These are phyloP conservation scores for Monilinia fructicola DNA, from an alignment of 2,329 filamentous ascomycete species.

Conservation along the genomic window DNA sequence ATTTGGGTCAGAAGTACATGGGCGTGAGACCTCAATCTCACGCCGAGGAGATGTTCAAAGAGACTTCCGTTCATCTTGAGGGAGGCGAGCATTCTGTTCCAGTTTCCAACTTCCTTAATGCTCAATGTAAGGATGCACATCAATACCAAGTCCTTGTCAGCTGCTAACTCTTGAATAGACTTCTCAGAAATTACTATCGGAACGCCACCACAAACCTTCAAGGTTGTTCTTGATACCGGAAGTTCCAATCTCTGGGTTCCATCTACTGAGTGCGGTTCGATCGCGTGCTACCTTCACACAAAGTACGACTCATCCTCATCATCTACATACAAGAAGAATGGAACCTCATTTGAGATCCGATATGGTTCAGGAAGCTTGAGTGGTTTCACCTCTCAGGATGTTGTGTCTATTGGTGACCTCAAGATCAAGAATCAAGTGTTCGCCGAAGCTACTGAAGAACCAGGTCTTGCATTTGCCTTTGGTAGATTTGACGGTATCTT, in stretches of 20 bases:
- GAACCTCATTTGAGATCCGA: constrained; percentile 84
- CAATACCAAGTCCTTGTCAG: neutral
- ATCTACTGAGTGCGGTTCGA: constrained; percentile 83
- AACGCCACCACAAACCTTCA: constrained; percentile 90
- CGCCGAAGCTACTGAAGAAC: constrained; percentile 92
- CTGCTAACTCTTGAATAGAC: constrained; percentile 55
- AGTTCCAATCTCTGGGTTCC: constrained; percentile 99
- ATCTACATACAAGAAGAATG: constrained; percentile 91
- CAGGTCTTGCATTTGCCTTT: constrained; percentile 95
- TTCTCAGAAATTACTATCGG: constrained; percentile 96
- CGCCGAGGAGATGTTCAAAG: constrained; percentile 76
- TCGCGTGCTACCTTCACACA: constrained; percentile 95
- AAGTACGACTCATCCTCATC: constrained; percentile 94
- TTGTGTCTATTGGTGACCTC: constrained; percentile 82
- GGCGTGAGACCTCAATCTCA: constrained; percentile 70
- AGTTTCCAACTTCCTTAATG: constrained; percentile 96
- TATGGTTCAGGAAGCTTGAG: constrained; percentile 94
- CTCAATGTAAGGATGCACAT: constrained; percentile 71
- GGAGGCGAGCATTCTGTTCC: constrained; percentile 72
- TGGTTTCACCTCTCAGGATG: constrained; percentile 91
- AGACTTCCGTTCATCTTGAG: constrained; percentile 64
- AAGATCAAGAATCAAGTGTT: constrained; percentile 89
- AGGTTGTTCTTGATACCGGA: constrained; percentile 97
- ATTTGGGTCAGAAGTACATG: constrained; percentile 95
- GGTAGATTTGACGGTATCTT: constrained; percentile 96